phyloP scores from a whole-genome alignment of 108 stramenopile species.

The Cyclostephanos tholiformis region DNA sequence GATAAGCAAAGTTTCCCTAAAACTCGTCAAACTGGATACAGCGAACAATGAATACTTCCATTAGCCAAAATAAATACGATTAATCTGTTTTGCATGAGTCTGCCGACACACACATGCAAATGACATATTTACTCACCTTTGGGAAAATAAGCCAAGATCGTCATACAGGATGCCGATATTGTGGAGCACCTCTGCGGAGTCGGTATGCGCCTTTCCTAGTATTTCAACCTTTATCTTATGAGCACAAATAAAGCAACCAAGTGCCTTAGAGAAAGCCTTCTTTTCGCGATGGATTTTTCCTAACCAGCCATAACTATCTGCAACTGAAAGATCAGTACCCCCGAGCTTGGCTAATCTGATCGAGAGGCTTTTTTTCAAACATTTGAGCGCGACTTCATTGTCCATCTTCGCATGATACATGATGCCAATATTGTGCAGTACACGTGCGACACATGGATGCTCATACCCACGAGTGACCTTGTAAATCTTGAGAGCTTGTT shows the following conservation, averaged over 20 bases:
- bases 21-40: constrained; percentile 36
- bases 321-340: constrained; percentile 40
- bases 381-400: constrained; percentile 43
- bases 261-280: constrained; percentile 39
- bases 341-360: constrained; percentile 33
- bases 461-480: constrained; percentile 42
- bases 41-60: background rate
- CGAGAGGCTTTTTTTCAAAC: constrained; percentile 47
- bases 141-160: constrained; percentile 36
- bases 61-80: background rate
- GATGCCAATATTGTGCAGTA: constrained; percentile 55
- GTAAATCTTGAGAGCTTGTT: constrained; percentile 53
- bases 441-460: constrained; percentile 35
- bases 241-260: constrained; percentile 45
- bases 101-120: background rate
- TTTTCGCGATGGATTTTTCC: constrained; percentile 59
- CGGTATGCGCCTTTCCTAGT: constrained; percentile 40
- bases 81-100: background rate
- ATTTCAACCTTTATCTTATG: constrained; percentile 41
- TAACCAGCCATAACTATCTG: constrained; percentile 60
- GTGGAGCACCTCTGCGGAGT: constrained; percentile 53
- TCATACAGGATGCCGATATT: constrained; percentile 56
- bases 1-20: constrained; percentile 44
- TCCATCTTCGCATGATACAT: constrained; percentile 44
- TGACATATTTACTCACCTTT: constrained; percentile 24